Evolutionary conservation across 2,329 filamentous ascomycete species (phyloP), one percentile per base, ranked within the genome.

Genomic region (Furcasterigmium furcatum): DNA sequence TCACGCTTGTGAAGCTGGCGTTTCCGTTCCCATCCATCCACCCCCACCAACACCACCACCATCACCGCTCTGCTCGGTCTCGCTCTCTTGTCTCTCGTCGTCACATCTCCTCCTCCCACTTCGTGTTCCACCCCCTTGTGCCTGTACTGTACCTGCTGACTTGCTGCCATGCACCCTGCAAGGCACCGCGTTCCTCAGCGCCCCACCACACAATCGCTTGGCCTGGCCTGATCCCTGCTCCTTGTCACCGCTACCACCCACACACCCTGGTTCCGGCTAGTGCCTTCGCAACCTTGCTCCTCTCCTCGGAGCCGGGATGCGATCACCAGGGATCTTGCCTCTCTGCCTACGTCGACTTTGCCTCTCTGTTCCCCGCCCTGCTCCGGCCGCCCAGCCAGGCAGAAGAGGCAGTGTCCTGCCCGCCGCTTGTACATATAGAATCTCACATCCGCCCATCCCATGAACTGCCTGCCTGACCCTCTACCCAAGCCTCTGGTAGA

Each of bases 161-260:
- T 19, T 41, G 30, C 30, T 16, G 27, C 27, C 41, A 35, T 43
- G 41, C 41, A 38, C 21, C 21, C 42, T 44, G 42, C 42, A 44
- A 44, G 42, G 42, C 42, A 44, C 42, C 42, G 42, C 21, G 16
- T 42, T 42, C 40, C 30, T 42, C 38, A 24, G 7, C 24, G 24
- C 7, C 24, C 24, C 24, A 27, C 24, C 24, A 27, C 24, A 27
- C 24, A 27, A 12, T 27, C 24, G 24, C 24, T 27, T 27, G 24
- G 24, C 24, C 7, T 27, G 34, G 34, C 34, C 34, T 18, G 12
- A 16, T 36, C 34, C 34, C 34, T 18, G n/a, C 16, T 36, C n/a
- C 34, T 36, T 16, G 34, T 36, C 34, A 36, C 34, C 34, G 34
- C 16, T 16, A 18, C 19, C 30, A 32, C 14, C 9, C 13, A 7